Base-by-base conservation (phyloP, 129 eudicot genomes). In the Silybum marianum region DNA sequence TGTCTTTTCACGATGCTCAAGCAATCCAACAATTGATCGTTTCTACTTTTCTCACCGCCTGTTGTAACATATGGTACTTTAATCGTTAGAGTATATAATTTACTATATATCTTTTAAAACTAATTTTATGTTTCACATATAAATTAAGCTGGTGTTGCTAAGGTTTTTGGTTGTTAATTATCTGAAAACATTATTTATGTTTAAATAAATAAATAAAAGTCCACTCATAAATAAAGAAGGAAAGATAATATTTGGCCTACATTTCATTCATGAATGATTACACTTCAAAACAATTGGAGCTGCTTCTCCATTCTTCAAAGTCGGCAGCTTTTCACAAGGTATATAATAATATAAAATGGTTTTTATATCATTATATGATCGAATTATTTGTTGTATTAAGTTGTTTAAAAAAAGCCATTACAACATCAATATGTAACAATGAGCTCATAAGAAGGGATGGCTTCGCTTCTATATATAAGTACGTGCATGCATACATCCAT, bases 291-390 rank as follows among this genome's bases (percentile, higher is more conserved):
- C 32, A 39, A 72, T 39, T 72, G 58, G 34, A 72, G 60, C 39
- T 19, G 60, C 60, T 65, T 65, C 11, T n/a, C 67, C 40, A 48
- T 74, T 46, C 10, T 23, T 74, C 78, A 23, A 46, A 74, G 78
- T 46, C 78, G 78, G 78, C 78, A 74, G 39, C 67, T 74, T 71
- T 71, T 46, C 1, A 73, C 66, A 73, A 46, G 6, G 48, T 23
- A 25, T 3, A 25, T 46, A 28, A 74, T n/a, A n/a, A n/a, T n/a
- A n/a, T n/a, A 30, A 71, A 30, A 71, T 34, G 48, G 25, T 16
- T 71, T 40, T 71, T 30, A 34, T 71, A 18, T 18, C 11, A 34
- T 71, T 30, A 34, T 71, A 18, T 18, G 22, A 34, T 34, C 7
- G 19, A 69, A 6, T 28, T 28, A 69, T 28, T 28, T 69, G 36